These are phyloP conservation scores for Malassezia yamatoensis DNA, from an alignment of 1,284 basidiomycete genomes.

Conservation along the genomic window DNA sequence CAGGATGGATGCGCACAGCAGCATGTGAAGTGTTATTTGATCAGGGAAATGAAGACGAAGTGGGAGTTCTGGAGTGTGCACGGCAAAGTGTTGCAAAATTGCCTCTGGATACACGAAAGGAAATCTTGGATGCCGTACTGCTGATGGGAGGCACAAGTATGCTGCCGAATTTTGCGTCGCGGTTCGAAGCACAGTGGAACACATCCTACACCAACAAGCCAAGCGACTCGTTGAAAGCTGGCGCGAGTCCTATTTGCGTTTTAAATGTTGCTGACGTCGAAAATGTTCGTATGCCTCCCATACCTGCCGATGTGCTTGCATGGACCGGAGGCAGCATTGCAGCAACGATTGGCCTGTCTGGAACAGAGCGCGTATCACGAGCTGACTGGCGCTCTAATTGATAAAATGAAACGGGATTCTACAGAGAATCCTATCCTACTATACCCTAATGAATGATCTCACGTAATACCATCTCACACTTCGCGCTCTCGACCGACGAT, in stretches of 20 bases:
- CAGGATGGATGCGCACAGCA: conserved; percentile 87
- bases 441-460: neutral
- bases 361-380: neutral
- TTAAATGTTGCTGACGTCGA: neutral
- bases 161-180: conserved; percentile 80
- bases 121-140: conserved; percentile 68
- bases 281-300: neutral
- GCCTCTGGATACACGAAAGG: conserved; percentile 74
- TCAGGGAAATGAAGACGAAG: conserved; percentile 65
- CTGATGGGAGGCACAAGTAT: conserved; percentile 79
- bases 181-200: conserved; percentile 65
- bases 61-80: conserved; percentile 61
- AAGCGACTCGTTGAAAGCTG: neutral
- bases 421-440: too few relatives aligned
- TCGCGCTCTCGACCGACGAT: conserved; percentile 27
- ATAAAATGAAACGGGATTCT: neutral
- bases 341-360: neutral
- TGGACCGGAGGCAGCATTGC: conserved; percentile 19
- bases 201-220: too few relatives aligned
- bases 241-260: neutral
- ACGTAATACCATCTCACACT: neutral
- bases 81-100: conserved; percentile 55
- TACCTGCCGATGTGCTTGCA: conserved; percentile 9
- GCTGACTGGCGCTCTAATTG: conserved; percentile 1
- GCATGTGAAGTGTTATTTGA: conserved; percentile 83